Evolutionary conservation across 805 yeast genomes (phyloP).

Genomic region (Kodamaea kaohsiungensis): DNA sequence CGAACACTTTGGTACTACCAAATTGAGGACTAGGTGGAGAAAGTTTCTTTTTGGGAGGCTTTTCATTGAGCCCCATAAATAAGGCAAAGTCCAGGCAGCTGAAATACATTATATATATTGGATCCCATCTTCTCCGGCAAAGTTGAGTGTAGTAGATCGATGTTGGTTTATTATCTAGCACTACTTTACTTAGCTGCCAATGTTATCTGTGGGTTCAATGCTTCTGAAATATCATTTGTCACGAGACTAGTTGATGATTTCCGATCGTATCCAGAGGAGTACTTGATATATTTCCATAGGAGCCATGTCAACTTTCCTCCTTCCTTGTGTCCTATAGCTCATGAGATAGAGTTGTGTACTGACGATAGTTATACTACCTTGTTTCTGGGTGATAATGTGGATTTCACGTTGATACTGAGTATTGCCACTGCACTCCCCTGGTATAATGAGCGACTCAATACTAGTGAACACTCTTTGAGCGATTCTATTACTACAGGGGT

Average conservation of each 20-base stretch:
- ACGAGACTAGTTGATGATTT: conserved; percentile 15
- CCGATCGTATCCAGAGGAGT: conserved; percentile 11
- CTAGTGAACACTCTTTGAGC: conserved; percentile 6
- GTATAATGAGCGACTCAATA: conserved; percentile 15
- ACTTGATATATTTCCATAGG: conserved; percentile 24
- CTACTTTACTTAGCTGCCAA: background rate
- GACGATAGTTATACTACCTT: conserved; percentile 41
- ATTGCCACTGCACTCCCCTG: conserved; percentile 17
- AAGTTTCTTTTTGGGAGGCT: conserved; percentile 6
- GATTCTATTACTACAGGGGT: background rate
- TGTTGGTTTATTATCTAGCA: background rate
- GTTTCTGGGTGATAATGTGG: conserved; percentile 7
- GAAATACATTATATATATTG: background rate
- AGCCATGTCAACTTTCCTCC: conserved; percentile 27
- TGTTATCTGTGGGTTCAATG: background rate
- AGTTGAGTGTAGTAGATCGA: background rate
- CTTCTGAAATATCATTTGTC: conserved; percentile 12
- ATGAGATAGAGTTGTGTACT: conserved; percentile 29
- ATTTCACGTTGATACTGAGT: conserved; percentile 10
- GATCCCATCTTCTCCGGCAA: background rate
- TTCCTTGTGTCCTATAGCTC: conserved; percentile 29
- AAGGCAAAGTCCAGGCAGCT: background rate
- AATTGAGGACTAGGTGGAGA: background rate
- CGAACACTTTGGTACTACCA: background rate
- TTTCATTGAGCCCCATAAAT: conserved; percentile 1